A percentile compares a stretch with the other conserved stretches of the same genome.
These are phyloP conservation scores for Chaetomium fimeti DNA, from an alignment of 495 filamentous ascomycete species.

Conservation along the genomic window DNA sequence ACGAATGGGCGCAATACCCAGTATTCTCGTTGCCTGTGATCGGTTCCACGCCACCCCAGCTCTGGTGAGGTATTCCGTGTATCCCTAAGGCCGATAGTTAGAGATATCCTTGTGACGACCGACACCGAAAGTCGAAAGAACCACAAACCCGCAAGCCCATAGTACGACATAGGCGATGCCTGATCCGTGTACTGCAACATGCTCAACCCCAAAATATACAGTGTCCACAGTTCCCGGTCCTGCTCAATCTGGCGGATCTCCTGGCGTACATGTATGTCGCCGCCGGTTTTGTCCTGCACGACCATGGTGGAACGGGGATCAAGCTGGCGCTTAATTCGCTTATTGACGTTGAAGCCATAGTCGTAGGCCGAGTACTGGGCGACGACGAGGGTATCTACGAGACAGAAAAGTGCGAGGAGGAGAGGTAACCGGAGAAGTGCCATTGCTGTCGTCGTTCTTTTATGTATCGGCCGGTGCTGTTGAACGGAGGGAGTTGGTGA, in stretches of 20 bases:
- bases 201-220: conserved; percentile 57
- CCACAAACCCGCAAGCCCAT: conserved; percentile 50
- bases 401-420: conserved; percentile 12
- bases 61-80: conserved; percentile 59
- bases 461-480: neutral
- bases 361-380: conserved; percentile 36
- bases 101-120: neutral
- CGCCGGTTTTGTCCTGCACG: conserved; percentile 23
- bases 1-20: conserved; percentile 67
- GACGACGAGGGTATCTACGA: conserved; percentile 10
- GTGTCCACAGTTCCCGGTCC: conserved; percentile 56
- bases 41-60: conserved; percentile 57
- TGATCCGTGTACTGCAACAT: conserved; percentile 56
- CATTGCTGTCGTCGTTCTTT: conserved; percentile 14
- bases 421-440: conserved; percentile 13
- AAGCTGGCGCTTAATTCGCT: conserved; percentile 30
- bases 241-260: conserved; percentile 60
- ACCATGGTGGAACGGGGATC: conserved; percentile 20
- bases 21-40: conserved; percentile 45
- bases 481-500: neutral
- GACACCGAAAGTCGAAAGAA: neutral
- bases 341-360: conserved; percentile 42
- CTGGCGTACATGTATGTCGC: conserved; percentile 29
- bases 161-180: conserved; percentile 55
- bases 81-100: conserved; percentile 48